These are phyloP conservation scores for Acanthamoeba culbertsoni DNA, from an alignment of 208 protist species.

Conservation along the genomic window DNA sequence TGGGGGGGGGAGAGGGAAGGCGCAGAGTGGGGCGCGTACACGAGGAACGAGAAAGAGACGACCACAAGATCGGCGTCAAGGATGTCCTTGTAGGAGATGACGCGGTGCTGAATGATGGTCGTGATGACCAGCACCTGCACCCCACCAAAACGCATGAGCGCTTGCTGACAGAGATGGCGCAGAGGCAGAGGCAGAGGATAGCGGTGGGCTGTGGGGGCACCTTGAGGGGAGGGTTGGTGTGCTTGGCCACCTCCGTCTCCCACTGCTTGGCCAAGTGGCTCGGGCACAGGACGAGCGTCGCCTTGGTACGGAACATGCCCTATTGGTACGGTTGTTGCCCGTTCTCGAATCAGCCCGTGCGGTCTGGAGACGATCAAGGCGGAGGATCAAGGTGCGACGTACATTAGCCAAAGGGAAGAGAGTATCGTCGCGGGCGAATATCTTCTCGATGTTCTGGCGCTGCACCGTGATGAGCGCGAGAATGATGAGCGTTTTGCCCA, in stretches of 20 bases:
- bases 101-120: background rate
- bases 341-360: background rate
- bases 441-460: background rate
- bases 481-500: conserved; percentile 47
- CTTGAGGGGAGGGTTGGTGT: conserved; percentile 38
- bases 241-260: conserved; percentile 29
- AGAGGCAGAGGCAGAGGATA: background rate
- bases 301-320: background rate
- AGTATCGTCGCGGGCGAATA: background rate
- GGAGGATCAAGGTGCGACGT: background rate
- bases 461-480: conserved; percentile 22
- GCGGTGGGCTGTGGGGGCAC: background rate
- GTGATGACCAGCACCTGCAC: background rate
- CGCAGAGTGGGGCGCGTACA: background rate
- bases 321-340: background rate
- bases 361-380: background rate
- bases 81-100: conserved; percentile 24
- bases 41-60: conserved; percentile 13
- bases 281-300: conserved; percentile 11
- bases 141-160: background rate
- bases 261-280: conserved; percentile 38
- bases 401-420: background rate
- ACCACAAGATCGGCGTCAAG: conserved; percentile 14
- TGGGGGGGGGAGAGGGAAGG: no score
- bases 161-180: no score